phyloP scores from a whole-genome alignment of 768 basidiomycete genomes.

The Lentinula boryana region DNA sequence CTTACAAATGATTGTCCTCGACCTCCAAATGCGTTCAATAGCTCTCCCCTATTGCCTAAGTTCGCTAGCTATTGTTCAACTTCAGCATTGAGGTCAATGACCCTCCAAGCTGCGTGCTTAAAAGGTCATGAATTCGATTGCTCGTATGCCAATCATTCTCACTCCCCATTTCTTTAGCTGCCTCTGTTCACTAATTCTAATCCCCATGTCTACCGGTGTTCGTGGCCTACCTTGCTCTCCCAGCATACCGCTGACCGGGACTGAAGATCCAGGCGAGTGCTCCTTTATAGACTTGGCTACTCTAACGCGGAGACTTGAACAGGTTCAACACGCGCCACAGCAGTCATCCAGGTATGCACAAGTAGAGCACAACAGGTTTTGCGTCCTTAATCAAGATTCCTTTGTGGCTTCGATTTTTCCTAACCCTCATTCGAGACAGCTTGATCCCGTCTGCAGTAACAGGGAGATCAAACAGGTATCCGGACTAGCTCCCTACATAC shows the following conservation, averaged over 20 bases:
- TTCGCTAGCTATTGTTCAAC: too few species aligned
- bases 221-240: not conserved
- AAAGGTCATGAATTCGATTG: too few species aligned
- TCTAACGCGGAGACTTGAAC: not conserved
- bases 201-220: not conserved
- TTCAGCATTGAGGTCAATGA: too few species aligned
- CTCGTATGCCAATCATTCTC: too few species aligned
- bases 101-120: too few species aligned
- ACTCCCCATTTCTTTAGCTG: too few species aligned
- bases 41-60: too few species aligned
- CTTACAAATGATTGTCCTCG: too few species aligned
- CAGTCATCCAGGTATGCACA: not conserved
- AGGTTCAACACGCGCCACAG: not conserved
- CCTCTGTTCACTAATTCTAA: not conserved
- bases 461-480: not conserved
- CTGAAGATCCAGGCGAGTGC: not conserved
- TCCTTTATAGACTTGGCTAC: not conserved
- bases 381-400: not conserved
- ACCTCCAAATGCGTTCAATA: too few species aligned
- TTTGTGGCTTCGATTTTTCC: not conserved
- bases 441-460: not conserved
- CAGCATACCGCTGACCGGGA: not conserved
- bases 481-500: not conserved
- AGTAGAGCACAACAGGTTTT: not conserved
- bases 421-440: not conserved